Conservation (phyloP, 2,329 filamentous ascomycete genomes). For the Macrophomina pseudophaseolina region DNA sequence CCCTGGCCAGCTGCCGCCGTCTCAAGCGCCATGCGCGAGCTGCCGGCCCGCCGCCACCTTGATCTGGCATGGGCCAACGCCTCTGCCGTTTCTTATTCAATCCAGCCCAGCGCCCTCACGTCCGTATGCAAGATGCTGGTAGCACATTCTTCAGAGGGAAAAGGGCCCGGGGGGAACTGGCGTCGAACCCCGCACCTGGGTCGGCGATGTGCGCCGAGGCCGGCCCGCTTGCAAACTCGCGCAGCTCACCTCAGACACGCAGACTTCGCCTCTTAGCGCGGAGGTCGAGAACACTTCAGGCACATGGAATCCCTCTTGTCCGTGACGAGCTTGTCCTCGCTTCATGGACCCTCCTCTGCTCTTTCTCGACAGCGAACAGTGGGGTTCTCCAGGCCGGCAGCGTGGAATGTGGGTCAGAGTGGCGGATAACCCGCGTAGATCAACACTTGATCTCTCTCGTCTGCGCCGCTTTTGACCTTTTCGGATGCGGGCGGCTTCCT, state of each 20-base stretch:
- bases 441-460: conserved; percentile 23
- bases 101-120: not conserved
- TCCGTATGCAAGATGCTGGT: conserved; percentile 7
- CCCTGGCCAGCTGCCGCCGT: conserved; percentile 6
- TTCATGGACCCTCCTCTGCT: not conserved
- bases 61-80: conserved; percentile 12
- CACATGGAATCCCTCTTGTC: not conserved
- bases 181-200: conserved; percentile 10
- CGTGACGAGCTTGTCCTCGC: not conserved
- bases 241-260: not conserved
- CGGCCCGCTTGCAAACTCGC: not conserved
- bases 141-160: conserved; percentile 7
- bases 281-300: not conserved
- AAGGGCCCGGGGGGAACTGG: not conserved
- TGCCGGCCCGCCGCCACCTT: conserved; percentile 2
- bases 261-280: not conserved
- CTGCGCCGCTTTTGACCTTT: conserved; percentile 2
- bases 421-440: conserved; percentile 20
- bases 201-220: not conserved
- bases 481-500: conserved; percentile 18
- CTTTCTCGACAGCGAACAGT: not conserved
- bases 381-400: conserved; percentile 21
- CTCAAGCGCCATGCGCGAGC: conserved; percentile 11
- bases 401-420: conserved; percentile 16
- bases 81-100: conserved; percentile 22